phyloP scores from a whole-genome alignment of 306 rosid species.

The Pueraria montana region DNA sequence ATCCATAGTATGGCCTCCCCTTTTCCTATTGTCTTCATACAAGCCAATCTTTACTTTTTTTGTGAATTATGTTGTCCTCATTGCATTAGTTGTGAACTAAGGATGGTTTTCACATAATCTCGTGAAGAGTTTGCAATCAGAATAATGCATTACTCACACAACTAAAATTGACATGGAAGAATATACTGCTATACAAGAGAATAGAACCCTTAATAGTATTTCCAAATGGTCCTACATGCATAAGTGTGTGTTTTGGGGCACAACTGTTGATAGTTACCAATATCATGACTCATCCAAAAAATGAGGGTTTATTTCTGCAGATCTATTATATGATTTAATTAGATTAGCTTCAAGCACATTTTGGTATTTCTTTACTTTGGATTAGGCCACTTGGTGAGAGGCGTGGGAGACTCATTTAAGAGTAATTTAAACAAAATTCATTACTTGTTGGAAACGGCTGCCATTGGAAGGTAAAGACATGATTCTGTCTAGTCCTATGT shows the following conservation, averaged over 20 bases:
- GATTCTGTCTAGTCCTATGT: too few relatives aligned
- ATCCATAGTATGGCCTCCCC: slow-evolving; percentile 21
- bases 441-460: slow-evolving; percentile 13
- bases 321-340: background rate
- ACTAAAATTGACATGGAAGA: slow-evolving; percentile 8
- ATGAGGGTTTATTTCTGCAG: background rate
- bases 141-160: background rate
- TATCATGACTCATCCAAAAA: background rate
- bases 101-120: slow-evolving; percentile 3
- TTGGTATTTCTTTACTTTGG: background rate
- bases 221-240: background rate
- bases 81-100: slow-evolving; percentile 15
- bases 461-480: too few relatives aligned
- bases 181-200: background rate
- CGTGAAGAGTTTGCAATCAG: slow-evolving; percentile 30
- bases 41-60: background rate
- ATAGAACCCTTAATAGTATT: background rate
- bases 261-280: background rate
- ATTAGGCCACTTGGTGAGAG: slow-evolving; percentile 1
- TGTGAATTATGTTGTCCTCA: background rate
- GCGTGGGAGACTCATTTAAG: background rate
- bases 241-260: background rate
- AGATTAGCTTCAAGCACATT: background rate
- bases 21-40: slow-evolving; percentile 26
- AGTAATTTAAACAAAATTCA: background rate